Base-by-base conservation (phyloP, 441 rosid species). In the Jatropha multifida region DNA sequence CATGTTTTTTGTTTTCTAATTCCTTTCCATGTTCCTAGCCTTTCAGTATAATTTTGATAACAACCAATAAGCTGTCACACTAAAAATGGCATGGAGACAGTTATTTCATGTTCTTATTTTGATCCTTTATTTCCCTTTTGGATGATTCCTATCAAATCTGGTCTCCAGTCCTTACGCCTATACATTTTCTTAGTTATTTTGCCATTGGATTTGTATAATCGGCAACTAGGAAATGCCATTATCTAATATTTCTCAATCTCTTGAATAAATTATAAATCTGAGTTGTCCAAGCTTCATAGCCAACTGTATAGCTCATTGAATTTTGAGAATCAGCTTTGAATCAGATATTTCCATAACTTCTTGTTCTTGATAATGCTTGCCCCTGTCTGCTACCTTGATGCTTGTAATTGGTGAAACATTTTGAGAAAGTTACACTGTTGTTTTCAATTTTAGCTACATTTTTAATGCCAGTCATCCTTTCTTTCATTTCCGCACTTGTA, bases 211-310 rank as follows among this genome's bases (percentile, higher is more conserved):
- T 58, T 60, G 17, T 63, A 69, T 62, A 20, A 37, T 51, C 37
- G n/a, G 15, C 54, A 32, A 56, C 67, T 48, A 55, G 59, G 38
- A 71, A 71, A 62, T 55, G 27, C 55, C 32, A 32, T 66, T 44
- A 2, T 20, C 56, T 41, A 26, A 54, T 49, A 49, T 65, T 54
- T 38, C 13, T 41, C 0, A 20, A 5, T 74, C 44, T 51, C 51
- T 63, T 18, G 20, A 70, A 1, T n/a, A n/a, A 63, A 37, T 23
- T 70, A 65, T 64, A 38, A 52, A 23, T 18, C 41, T 18, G 4
- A 41, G 65, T 76, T 23, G 52, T 63, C 52, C 46, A 26, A 76
- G 27, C 65, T 58, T 69, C 26, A 40, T 38, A 52, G 54, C 18
- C 5, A 23, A 75, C 27, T 14, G 40, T 75, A 17, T 44, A 26